Base-by-base conservation (phyloP, 805 yeast species). In the Myxozyma sirexii region DNA sequence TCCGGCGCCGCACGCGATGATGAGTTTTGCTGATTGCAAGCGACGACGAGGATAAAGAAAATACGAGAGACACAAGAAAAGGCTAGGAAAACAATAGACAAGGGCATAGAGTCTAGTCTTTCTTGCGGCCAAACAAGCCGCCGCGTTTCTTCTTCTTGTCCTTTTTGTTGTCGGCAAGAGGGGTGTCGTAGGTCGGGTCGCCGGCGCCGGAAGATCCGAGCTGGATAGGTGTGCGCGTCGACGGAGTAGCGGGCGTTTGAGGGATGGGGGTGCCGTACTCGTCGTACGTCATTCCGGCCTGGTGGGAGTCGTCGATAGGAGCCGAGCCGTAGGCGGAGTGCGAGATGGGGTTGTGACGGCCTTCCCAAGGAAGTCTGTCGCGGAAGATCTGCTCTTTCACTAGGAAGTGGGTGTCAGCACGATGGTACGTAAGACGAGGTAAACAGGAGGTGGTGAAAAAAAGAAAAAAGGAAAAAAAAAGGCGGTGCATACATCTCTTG, bases 41-140 rank as follows among this genome's bases (percentile, higher is more conserved):
- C 27, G 33, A 24, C 33, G n/a, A 7, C 12, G 33, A 27, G 10
- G 3, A 31, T 2, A 37, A 19, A 38, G n/a, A 21, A 41, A 37
- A 46, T 24, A 41, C n/a, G 23, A 17, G 42, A 62, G 39, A 27
- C 29, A 15, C 38, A 46, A 15, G 41, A 56, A 12, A 6, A 31
- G 4, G 13, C 15, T 17, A 47, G 43, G 39, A 55, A 26, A 7
- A 27, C 26, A 38, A 55, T 43, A n/a, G 5, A 29, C 21, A 51
- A 42, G 17, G 15, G 35, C 37, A 21, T n/a, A 45, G 17, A 23
- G 42, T 26, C 24, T 47, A 37, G 21, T 58, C 51, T 54, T 84
- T 59, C 80, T 83, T 84, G 70, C 86, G 81, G 54, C 96, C 90
- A 71, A 93, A 91, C 49, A 90, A 74, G 4, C 94, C 90, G 68